phyloP scores from a whole-genome alignment of 495 filamentous ascomycete species.

The Usnea hakonensis region DNA sequence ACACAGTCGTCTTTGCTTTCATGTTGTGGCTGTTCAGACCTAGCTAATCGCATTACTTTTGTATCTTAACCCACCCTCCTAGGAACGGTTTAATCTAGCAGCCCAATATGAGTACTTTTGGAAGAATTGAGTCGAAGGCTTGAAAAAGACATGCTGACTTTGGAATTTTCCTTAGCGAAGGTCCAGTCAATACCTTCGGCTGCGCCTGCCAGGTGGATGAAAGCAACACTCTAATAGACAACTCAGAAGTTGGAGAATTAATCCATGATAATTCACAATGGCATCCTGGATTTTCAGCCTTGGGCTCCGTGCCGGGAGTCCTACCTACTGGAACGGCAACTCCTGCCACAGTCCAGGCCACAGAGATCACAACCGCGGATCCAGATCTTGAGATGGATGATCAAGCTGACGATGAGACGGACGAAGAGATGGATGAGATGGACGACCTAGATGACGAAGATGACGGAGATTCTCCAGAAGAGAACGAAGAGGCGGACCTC shows the following conservation, averaged over 20 bases:
- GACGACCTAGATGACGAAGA: slow-evolving; percentile 24
- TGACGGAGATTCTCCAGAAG: slow-evolving; percentile 24
- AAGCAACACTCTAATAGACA: slow-evolving; percentile 2
- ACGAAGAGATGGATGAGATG: slow-evolving; percentile 8
- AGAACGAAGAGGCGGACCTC: slow-evolving; percentile 12
- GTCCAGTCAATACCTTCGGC: slow-evolving; percentile 38
- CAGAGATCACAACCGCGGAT: not conserved
- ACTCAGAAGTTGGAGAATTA: not conserved
- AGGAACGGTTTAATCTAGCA: too few relatives aligned
- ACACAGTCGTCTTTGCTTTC: too few relatives aligned
- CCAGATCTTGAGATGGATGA: not conserved
- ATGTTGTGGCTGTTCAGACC: too few relatives aligned
- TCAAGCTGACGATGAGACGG: not conserved
- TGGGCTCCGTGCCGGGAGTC: not conserved
- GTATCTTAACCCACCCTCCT: too few relatives aligned
- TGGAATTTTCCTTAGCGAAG: slow-evolving; percentile 11
- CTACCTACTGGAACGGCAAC: slow-evolving; percentile 7
- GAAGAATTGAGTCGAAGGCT: not conserved
- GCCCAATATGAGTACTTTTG: too few relatives aligned
- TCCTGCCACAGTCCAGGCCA: not conserved
- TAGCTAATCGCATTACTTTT: too few relatives aligned
- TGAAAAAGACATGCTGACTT: not conserved
- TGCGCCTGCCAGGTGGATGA: slow-evolving; percentile 27
- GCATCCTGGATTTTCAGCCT: slow-evolving; percentile 15
- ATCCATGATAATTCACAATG: slow-evolving; percentile 18